phyloP scores from a whole-genome alignment of 495 filamentous ascomycete species.

The Lasiosphaeria miniovina region DNA sequence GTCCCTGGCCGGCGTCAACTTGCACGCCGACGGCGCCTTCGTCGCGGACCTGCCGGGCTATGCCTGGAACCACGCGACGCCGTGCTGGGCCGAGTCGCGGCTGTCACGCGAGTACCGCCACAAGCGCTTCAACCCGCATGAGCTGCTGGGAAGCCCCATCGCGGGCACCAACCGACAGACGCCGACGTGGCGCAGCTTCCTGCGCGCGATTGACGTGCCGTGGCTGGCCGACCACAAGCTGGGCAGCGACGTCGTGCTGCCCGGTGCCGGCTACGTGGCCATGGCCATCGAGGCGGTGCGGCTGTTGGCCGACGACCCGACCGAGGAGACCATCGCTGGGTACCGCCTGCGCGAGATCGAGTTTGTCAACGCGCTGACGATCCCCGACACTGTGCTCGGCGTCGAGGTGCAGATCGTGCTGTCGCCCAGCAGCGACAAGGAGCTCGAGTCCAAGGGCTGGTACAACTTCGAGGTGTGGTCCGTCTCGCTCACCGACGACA shows the following conservation, averaged over 20 bases:
- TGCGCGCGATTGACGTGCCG: conserved; percentile 33
- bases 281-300: conserved; percentile 39
- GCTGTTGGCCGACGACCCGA: conserved; percentile 29
- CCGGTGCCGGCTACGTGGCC: conserved; percentile 40
- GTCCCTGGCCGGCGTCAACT: conserved; percentile 23
- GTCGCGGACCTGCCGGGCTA: conserved; percentile 40
- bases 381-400: conserved; percentile 12
- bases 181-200: conserved; percentile 42
- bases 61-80: conserved; percentile 38
- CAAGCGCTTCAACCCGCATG: conserved; percentile 33
- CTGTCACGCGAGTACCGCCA: conserved; percentile 42
- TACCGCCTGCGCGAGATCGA: conserved; percentile 13
- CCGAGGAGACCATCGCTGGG: conserved; percentile 5
- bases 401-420: conserved; percentile 19
- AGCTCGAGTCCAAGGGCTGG: conserved; percentile 4
- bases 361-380: conserved; percentile 14
- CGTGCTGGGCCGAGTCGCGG: conserved; percentile 41
- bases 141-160: conserved; percentile 46
- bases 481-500: not conserved
- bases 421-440: conserved; percentile 1
- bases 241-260: conserved; percentile 40
- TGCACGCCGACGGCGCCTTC: conserved; percentile 30
- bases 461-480: conserved; percentile 9
- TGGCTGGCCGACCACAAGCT: conserved; percentile 47
- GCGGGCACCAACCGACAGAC: conserved; percentile 17